phyloP scores from a whole-genome alignment of 495 filamentous ascomycete species.

The Neurospora africana region DNA sequence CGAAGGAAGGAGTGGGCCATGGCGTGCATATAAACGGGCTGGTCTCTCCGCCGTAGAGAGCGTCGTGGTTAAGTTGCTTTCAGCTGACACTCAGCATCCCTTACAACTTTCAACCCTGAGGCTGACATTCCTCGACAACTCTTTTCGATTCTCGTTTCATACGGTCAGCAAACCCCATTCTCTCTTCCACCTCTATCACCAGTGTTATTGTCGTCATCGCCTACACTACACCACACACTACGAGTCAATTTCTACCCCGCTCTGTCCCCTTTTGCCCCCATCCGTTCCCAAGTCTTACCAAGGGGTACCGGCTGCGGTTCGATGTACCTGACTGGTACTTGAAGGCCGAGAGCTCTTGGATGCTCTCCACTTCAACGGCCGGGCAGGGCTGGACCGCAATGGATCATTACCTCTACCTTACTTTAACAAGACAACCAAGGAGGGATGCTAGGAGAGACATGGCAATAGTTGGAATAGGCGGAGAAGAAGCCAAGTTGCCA shows the following conservation, averaged over 20 bases:
- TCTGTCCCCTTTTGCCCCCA: not conserved
- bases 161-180: not conserved
- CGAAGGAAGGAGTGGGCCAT: not conserved
- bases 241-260: not conserved
- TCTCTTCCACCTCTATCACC: not conserved
- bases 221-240: not conserved
- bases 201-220: not conserved
- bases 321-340: not conserved
- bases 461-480: not conserved
- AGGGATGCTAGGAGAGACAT: too few relatives aligned
- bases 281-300: not conserved
- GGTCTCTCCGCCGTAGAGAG: slow-evolving; percentile 7
- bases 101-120: not conserved
- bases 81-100: not conserved
- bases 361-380: not conserved
- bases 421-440: not conserved
- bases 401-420: not conserved
- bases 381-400: not conserved
- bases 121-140: not conserved
- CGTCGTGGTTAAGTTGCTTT: slow-evolving; percentile 3
- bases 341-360: not conserved
- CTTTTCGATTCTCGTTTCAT: not conserved
- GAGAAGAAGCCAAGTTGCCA: too few relatives aligned
- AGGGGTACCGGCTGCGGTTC: not conserved
- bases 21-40: slow-evolving; percentile 17